Evolutionary conservation across 2,329 filamentous ascomycete species (phyloP), one percentile per base, ranked within the genome.

Genomic region (Rosellinia necatrix): DNA sequence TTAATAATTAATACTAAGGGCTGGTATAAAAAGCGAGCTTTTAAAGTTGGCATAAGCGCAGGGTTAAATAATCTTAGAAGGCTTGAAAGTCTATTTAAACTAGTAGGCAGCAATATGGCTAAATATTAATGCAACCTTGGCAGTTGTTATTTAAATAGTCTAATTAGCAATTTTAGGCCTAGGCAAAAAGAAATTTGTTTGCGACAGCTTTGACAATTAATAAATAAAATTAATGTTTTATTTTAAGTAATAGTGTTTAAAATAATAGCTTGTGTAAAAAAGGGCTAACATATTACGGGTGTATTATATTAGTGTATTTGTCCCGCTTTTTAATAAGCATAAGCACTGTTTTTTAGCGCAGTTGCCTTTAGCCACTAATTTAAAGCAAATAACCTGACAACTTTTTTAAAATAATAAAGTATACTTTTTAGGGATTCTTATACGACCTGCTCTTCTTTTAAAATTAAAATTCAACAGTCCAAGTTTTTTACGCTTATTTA

Each of bases 141-240:
- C n/a, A n/a, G n/a, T n/a, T 10, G 21, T 41, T 2, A 12, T 44
- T 10, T 44, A 44, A 27, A 44, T 47, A 15, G 22, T 38, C 29
- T 15, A 5, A 38, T 49, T 27, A 49, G 24, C 19, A 49, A 49
- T 13, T 17, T 49, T 12, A 38, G 22, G 46, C 24, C 29, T 17
- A 29, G 13, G 24, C n/a, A 27, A 3, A 29, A 49, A 49, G 9
- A 47, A 47, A 47, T 25, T 15, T 44, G 25, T 32, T 35, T 34
- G 15, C 15, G 12, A 47, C 19, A 35, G 43, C 19, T 47, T 17
- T 43, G 21, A 43, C 13, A 17, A 43, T 17, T 25, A n/a, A 35
- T 24, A 47, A 30, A 35, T 25, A 25, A 8, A 37, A 47, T 47
- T 12, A 47, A 35, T 34, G 12, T 47, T 34, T 47, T 21, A 47